Evolutionary conservation across 1,284 basidiomycete genomes (phyloP), one percentile per base, ranked within the genome.

Genomic region (Irpex sp.): DNA sequence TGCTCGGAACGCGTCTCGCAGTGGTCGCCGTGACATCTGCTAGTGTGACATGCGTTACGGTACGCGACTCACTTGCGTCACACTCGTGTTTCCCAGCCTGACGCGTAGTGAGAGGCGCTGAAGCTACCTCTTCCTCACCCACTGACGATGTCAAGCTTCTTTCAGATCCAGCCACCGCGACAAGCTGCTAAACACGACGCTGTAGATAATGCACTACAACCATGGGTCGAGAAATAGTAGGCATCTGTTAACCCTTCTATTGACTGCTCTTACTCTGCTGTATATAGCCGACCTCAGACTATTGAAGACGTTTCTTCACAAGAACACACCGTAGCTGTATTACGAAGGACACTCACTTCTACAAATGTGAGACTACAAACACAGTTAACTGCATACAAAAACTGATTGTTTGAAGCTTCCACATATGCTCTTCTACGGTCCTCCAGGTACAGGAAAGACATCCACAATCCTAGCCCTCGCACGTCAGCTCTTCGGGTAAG

Each of bases 211-310:
- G 81, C 81, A 47, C 73, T 89, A 39, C 93, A 97, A 72, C 96
- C 96, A 64, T 98, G 96, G 96, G 94, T 98, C 0, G 96, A 98
- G 77, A 98, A 98, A 85, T 98, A 98, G 94, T 94, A 58, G 58
- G 35, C 45, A 10, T 19, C 18, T 47, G 23, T 39, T 45, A n/a
- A 6, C 14, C n/a, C 10, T 2, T 1, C 7, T 18, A 0, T 7
- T 51, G 1, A 21, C 48, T 51, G 4, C 16, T 10, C 18, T 51
- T 8, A 23, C 18, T 5, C 48, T 18, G 14, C 5, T 51, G 48
- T 21, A 14, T 23, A 64, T 47, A 96, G 95, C 73, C 93, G 97
- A 61, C 96, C 97, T 58, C 94, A 95, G 76, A 98, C 96, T 21
- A 98, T 99, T 68, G 94, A 98, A 68, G 96, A 99, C 74, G 88